Percentiles rank a stretch among this genome's conserved stretches.
Evolutionary conservation across 768 basidiomycete genomes (phyloP).

Genomic region (Rossbeevera mucosa): DNA sequence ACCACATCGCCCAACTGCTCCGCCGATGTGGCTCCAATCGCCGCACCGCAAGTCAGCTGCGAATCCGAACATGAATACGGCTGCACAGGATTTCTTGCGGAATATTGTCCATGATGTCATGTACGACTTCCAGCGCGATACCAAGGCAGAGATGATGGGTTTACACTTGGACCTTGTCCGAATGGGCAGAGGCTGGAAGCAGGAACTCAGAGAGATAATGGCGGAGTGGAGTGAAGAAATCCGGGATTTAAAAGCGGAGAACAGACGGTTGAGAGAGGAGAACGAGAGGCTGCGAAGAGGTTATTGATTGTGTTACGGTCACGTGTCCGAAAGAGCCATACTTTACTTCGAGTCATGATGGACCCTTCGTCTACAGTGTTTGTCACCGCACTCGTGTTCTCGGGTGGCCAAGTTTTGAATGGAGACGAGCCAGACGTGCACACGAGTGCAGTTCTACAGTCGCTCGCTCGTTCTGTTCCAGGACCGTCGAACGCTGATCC

Average conservation of each 20-base stretch:
- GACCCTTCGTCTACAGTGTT: constrained; percentile 12
- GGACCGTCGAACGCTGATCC: constrained; percentile 10
- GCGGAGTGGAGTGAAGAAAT: constrained; percentile 60
- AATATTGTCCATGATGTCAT: constrained; percentile 66
- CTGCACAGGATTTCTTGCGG: constrained; percentile 55
- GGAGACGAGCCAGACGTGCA: constrained; percentile 15
- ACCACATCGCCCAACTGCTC: constrained; percentile 41
- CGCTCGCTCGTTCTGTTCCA: constrained; percentile 7
- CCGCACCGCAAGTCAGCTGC: constrained; percentile 32
- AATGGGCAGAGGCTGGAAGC: constrained; percentile 67
- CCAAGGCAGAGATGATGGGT: constrained; percentile 66
- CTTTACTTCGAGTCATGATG: constrained; percentile 4
- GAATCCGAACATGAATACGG: constrained; percentile 27
- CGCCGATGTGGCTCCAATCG: constrained; percentile 37
- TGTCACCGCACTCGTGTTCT: constrained; percentile 28
- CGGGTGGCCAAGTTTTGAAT: constrained; percentile 22
- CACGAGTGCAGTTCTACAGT: constrained; percentile 1
- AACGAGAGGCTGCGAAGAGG: constrained; percentile 54
- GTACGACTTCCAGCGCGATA: constrained; percentile 68
- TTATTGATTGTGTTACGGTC: constrained; percentile 19
- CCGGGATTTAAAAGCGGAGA: constrained; percentile 40
- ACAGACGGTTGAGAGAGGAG: constrained; percentile 57
- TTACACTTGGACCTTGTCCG: constrained; percentile 69
- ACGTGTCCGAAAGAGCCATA: constrained; percentile 13
- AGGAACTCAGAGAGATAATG: constrained; percentile 57